Percentiles rank a stretch among this genome's conserved stretches.
phyloP scores from a whole-genome alignment of 225 moss, liverwort and hornwort genomes.

The Lunularia cruciata region DNA sequence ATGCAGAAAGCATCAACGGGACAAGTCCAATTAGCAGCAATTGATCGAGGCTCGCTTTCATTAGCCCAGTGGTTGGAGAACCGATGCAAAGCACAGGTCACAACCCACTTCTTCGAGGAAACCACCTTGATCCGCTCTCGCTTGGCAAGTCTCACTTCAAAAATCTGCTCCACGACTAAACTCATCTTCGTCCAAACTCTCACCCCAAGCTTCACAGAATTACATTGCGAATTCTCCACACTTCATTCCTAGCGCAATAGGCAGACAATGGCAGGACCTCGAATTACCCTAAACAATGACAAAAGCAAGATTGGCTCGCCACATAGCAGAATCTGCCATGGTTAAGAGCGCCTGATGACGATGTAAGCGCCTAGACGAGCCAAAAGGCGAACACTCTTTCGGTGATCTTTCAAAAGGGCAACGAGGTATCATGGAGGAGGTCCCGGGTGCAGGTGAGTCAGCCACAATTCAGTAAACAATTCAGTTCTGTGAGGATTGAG shows the following conservation, averaged over 20 bases:
- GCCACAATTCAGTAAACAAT: too few species aligned
- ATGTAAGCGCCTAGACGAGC: neutral
- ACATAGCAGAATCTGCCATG: neutral
- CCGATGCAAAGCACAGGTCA: constrained; percentile 1
- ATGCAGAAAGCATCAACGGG: neutral
- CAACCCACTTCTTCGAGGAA: neutral
- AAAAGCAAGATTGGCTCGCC: neutral
- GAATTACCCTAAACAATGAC: neutral
- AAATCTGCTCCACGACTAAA: neutral
- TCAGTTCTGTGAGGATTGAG: too few species aligned
- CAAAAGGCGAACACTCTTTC: too few species aligned
- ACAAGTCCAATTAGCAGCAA: neutral
- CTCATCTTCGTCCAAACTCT: neutral
- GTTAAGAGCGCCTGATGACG: neutral
- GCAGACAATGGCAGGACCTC: neutral
- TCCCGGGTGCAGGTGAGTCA: too few species aligned
- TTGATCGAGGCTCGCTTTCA: neutral
- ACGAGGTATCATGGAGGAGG: too few species aligned
- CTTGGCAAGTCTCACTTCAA: neutral
- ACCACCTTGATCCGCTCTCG: neutral
- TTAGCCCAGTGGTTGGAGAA: neutral
- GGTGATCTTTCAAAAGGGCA: too few species aligned
- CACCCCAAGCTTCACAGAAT: neutral
- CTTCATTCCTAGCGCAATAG: neutral
- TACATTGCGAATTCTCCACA: neutral